Base-by-base conservation (phyloP, 805 yeast genomes). In the Naumovozyma dairenensis region DNA sequence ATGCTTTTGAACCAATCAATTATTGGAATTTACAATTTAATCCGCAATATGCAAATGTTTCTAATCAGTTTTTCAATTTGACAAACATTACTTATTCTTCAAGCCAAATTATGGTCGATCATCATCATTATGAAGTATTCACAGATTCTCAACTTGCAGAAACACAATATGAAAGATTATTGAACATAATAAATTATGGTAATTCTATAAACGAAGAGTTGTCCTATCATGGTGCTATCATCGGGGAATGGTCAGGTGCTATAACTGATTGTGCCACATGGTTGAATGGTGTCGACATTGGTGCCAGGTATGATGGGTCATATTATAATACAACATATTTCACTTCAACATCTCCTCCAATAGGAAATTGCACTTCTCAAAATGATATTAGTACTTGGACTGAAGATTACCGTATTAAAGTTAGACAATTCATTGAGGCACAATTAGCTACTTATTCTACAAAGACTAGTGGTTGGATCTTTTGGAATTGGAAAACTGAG, bases 101-200 rank as follows among this genome's bases (percentile, higher is more conserved):
- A 67, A 51, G 63, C 14, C 72, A 76, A 47, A 77, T 82, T 31
- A 69, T 83, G 20, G 65, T 86, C 32, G 96, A 87, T 56, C 94
- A 84, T 61, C 96, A 87, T 60, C 84, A 80, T 55, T 87, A 87
- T 60, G 93, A 86, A 62, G 89, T 85, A 15, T 87, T 89, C 57
- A 66, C 77, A 12, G 67, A 66, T 25, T 74, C 64, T 17, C 82
- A 82, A 59, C 67, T 85, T 36, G 48, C 62, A 32, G 67, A 57
- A 37, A 33, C 66, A 40, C 51, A 56, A 48, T 36, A 38, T 35
- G 42, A 57, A 39, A 48, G 69, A 51, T 19, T 51, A 3, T 32
- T 45, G 35, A 40, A 48, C 37, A 58, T 50, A 50, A 57, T 51
- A 42, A 56, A 39, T 39, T 62, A 35, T 48, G 70, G 52, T 14